These are phyloP conservation scores for Aureobasidium sp. DNA, from an alignment of 2,329 filamentous ascomycete species.

Conservation along the genomic window DNA sequence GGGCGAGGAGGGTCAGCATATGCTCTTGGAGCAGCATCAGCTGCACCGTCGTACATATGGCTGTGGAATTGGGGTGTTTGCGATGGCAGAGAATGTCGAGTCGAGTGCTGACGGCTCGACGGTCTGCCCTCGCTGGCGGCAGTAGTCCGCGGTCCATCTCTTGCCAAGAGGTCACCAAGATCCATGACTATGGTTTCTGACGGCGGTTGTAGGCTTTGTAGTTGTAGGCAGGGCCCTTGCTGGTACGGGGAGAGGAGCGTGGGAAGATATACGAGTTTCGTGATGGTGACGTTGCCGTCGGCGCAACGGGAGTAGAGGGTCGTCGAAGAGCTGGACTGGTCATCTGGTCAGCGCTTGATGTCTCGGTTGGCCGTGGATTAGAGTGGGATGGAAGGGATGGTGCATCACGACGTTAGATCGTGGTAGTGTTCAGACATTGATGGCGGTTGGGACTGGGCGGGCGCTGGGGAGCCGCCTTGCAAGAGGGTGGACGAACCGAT, in stretches of 20 bases:
- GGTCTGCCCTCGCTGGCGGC: constrained; percentile 23
- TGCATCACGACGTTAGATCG: not conserved
- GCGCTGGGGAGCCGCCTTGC: constrained; percentile 6
- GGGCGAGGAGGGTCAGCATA: constrained; percentile 23
- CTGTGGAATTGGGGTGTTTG: constrained; percentile 13
- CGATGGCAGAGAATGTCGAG: constrained; percentile 23
- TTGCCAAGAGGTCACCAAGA: constrained; percentile 29
- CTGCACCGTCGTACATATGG: not conserved
- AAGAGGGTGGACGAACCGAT: constrained; percentile 8
- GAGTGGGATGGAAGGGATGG: not conserved
- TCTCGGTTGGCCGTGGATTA: not conserved
- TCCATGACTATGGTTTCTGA: constrained; percentile 25
- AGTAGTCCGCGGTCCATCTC: constrained; percentile 17
- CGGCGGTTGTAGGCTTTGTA: not conserved
- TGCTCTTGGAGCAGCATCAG: not conserved
- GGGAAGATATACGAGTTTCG: constrained; percentile 12
- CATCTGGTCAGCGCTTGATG: constrained; percentile 9
- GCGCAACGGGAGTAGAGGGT: constrained; percentile 22
- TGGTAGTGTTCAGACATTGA: constrained; percentile 11
- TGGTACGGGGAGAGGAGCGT: not conserved
- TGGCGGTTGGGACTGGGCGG: constrained; percentile 13
- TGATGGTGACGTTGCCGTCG: constrained; percentile 23
- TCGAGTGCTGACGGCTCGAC: constrained; percentile 30
- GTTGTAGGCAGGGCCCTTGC: constrained; percentile 5
- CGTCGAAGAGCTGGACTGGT: constrained; percentile 2